Conservation (phyloP, 2,329 filamentous ascomycete species). For the Diatrype stigma region DNA sequence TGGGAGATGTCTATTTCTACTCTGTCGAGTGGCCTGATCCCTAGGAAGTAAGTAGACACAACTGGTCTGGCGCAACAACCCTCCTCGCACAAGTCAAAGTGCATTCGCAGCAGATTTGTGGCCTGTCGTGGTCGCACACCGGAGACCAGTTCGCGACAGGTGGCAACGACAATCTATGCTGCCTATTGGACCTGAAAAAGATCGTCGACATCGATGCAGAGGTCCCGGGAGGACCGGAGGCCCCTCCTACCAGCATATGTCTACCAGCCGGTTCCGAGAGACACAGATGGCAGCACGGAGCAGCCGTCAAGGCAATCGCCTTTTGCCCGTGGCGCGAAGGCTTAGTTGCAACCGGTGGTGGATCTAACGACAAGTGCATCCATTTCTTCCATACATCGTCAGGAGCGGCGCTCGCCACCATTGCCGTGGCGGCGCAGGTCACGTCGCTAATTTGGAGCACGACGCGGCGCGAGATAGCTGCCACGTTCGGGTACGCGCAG, state of each 20-base stretch:
- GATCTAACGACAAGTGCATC: slow-evolving; percentile 90
- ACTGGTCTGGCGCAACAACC: slow-evolving; percentile 74
- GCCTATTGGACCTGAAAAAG: slow-evolving; percentile 68
- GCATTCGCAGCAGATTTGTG: slow-evolving; percentile 88
- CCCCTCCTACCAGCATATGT: slow-evolving; percentile 26
- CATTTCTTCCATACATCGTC: slow-evolving; percentile 90
- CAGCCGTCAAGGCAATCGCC: slow-evolving; percentile 93
- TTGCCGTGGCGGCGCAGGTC: slow-evolving; percentile 88
- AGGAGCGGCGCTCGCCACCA: slow-evolving; percentile 80
- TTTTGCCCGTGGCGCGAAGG: slow-evolving; percentile 93
- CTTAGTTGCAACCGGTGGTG: slow-evolving; percentile 84
- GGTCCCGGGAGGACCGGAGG: background rate
- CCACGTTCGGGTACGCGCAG: slow-evolving; percentile 90
- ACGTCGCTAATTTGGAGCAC: slow-evolving; percentile 89
- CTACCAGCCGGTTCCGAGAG: slow-evolving; percentile 56
- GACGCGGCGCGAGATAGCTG: slow-evolving; percentile 80
- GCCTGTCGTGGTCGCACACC: slow-evolving; percentile 79
- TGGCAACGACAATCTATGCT: slow-evolving; percentile 88
- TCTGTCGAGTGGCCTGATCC: slow-evolving; percentile 76
- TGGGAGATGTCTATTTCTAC: slow-evolving; percentile 82
- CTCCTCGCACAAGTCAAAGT: slow-evolving; percentile 72
- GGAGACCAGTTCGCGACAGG: slow-evolving; percentile 79
- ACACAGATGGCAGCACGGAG: slow-evolving; percentile 73
- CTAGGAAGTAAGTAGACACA: slow-evolving; percentile 58
- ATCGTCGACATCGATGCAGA: slow-evolving; percentile 37